Evolutionary conservation across 2,329 filamentous ascomycete genomes (phyloP).

Genomic region (Cladosporium sp.): DNA sequence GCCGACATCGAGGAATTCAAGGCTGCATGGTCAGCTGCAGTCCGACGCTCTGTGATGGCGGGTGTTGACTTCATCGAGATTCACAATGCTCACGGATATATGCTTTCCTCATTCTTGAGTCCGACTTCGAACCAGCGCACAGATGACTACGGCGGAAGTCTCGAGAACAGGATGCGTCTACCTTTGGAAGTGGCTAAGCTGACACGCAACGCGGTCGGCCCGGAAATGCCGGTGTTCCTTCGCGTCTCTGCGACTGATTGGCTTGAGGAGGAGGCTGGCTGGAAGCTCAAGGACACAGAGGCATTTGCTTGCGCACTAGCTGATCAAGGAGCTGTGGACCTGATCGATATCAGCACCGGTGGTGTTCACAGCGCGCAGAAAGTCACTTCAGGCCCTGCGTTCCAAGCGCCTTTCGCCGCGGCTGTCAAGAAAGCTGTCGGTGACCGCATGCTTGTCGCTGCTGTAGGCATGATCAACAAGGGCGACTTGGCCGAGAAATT

Average conservation of each 20-base stretch:
- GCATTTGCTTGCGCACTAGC: constrained; percentile 57
- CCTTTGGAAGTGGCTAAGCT: constrained; percentile 43
- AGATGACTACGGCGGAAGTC: constrained; percentile 46
- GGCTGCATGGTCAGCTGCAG: constrained; percentile 60
- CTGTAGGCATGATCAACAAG: constrained; percentile 72
- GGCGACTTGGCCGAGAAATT: constrained; percentile 67
- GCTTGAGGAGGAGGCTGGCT: constrained; percentile 1
- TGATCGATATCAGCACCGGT: constrained; percentile 78
- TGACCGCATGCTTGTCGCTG: constrained; percentile 67
- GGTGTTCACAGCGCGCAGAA: constrained; percentile 62
- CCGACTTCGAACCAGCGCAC: constrained; percentile 44
- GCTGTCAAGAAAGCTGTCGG: constrained; percentile 71
- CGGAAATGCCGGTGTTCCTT: constrained; percentile 14
- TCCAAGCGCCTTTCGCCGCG: constrained; percentile 73
- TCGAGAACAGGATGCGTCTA: constrained; percentile 45
- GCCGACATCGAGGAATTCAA: constrained; percentile 68
- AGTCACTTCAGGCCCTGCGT: constrained; percentile 62
- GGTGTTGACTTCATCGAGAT: constrained; percentile 79
- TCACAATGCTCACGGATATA: constrained; percentile 57
- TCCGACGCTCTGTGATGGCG: constrained; percentile 55
- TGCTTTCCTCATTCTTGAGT: constrained; percentile 47
- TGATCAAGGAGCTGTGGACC: constrained; percentile 63
- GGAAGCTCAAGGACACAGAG: constrained; percentile 55
- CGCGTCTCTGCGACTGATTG: constrained; percentile 15
- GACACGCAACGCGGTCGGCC: constrained; percentile 40